These are phyloP conservation scores for Wickerhamomyces sp. DNA, from an alignment of 1,139 yeast genomes.

Conservation along the genomic window DNA sequence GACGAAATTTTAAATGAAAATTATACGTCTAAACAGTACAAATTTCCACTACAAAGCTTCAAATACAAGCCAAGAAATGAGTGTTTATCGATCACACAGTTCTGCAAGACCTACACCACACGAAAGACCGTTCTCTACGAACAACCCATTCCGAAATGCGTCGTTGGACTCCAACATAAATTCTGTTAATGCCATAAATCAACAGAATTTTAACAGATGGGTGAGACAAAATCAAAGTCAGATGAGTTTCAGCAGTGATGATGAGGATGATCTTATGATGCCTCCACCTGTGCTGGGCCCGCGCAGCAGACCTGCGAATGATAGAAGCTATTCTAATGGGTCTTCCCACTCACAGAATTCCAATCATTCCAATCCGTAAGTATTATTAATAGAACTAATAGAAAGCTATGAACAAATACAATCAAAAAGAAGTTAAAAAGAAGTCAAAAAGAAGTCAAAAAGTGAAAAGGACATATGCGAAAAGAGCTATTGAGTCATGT, in stretches of 20 bases:
- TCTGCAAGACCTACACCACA: slow-evolving; percentile 20
- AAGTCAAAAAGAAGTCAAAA: no score
- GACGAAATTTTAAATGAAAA: no score
- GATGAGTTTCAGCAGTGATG: slow-evolving; percentile 37
- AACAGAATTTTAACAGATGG: slow-evolving; percentile 45
- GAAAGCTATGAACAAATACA: not conserved
- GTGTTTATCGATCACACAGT: slow-evolving; percentile 16
- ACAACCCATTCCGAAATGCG: slow-evolving; percentile 52
- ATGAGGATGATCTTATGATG: slow-evolving; percentile 30
- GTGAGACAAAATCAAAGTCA: slow-evolving; percentile 44
- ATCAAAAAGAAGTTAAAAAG: not conserved
- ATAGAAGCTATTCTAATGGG: slow-evolving; percentile 16
- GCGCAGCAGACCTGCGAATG: slow-evolving; percentile 13
- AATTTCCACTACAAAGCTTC: no score
- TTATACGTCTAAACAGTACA: no score
- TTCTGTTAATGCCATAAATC: slow-evolving; percentile 21
- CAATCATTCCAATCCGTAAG: slow-evolving; percentile 1
- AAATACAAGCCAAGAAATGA: slow-evolving; percentile 11
- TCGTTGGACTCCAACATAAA: slow-evolving; percentile 26
- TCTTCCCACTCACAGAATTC: slow-evolving; percentile 11
- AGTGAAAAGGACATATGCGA: no score
- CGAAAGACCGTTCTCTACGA: slow-evolving; percentile 46
- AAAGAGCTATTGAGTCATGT: no score
- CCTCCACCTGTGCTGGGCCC: slow-evolving; percentile 7
- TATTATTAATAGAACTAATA: not conserved